Conservation (phyloP, 345 rosid genomes). For the Melaleuca alternifolia region DNA sequence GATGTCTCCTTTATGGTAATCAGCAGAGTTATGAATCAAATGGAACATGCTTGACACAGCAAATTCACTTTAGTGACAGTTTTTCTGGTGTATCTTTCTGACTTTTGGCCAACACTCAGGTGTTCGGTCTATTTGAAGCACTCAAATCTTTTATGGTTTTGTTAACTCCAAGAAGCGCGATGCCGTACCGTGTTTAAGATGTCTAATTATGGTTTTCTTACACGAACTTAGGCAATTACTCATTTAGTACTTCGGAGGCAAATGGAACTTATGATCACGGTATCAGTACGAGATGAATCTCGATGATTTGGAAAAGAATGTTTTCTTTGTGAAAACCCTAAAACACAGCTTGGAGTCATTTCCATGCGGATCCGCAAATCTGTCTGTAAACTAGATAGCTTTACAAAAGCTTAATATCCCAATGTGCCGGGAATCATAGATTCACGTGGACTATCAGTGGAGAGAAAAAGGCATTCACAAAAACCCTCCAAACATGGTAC, state of each 20-base stretch:
- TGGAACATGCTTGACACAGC: neutral
- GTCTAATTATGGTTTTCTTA: neutral
- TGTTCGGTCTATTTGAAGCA: neutral
- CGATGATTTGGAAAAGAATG: neutral
- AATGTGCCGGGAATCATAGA: neutral
- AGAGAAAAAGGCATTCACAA: neutral
- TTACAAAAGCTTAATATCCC: neutral
- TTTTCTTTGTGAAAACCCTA: neutral
- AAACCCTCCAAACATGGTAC: neutral
- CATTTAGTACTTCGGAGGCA: neutral
- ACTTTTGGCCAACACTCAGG: neutral
- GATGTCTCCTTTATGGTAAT: too few relatives aligned
- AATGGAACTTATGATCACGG: neutral
- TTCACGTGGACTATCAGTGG: neutral
- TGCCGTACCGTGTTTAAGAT: neutral
- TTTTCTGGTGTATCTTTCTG: neutral
- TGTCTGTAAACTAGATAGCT: neutral
- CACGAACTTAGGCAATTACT: neutral
- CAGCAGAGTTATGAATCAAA: too few relatives aligned
- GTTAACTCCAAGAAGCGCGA: accelerated
- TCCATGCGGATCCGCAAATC: neutral
- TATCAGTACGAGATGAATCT: neutral
- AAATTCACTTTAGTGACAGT: neutral
- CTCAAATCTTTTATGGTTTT: neutral
- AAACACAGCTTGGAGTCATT: neutral